Conservation (phyloP, 148 eudicot genomes). For the Tetragonia tetragonoides region DNA sequence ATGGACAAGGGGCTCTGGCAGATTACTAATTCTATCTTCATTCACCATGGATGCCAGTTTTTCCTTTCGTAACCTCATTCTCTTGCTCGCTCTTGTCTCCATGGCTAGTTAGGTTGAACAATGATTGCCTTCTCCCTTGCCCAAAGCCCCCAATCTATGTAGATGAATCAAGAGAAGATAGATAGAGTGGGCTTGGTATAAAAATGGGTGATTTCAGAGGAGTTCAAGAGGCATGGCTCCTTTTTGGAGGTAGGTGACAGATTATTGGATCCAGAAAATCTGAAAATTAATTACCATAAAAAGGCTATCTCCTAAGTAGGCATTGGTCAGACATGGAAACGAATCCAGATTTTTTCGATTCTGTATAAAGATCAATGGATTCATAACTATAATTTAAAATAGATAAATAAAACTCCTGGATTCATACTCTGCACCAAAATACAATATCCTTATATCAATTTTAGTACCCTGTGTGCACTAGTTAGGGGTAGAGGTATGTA, state of each 20-base stretch:
- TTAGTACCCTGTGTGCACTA: not conserved
- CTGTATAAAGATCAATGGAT: too few species aligned
- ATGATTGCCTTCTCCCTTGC: not conserved
- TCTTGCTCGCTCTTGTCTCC: constrained; percentile 6
- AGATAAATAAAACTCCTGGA: not conserved
- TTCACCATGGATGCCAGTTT: not conserved
- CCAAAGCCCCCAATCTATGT: not conserved
- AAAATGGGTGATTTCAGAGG: not conserved
- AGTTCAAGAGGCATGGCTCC: not conserved
- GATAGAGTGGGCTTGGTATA: not conserved
- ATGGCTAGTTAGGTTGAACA: not conserved
- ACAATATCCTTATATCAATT: not conserved
- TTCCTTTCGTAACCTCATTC: not conserved
- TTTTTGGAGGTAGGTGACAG: not conserved
- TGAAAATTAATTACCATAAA: not conserved
- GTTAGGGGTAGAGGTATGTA: too few species aligned
- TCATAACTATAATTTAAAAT: not conserved
- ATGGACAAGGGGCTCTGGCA: not conserved
- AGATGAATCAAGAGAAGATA: not conserved
- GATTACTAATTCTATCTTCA: constrained; percentile 3
- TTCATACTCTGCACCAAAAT: not conserved
- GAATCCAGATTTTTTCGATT: not conserved
- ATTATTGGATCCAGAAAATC: not conserved
- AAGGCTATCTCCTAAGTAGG: not conserved
- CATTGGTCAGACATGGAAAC: not conserved